phyloP scores from a whole-genome alignment of 768 basidiomycete genomes.

The Podaxis mareebaensis region DNA sequence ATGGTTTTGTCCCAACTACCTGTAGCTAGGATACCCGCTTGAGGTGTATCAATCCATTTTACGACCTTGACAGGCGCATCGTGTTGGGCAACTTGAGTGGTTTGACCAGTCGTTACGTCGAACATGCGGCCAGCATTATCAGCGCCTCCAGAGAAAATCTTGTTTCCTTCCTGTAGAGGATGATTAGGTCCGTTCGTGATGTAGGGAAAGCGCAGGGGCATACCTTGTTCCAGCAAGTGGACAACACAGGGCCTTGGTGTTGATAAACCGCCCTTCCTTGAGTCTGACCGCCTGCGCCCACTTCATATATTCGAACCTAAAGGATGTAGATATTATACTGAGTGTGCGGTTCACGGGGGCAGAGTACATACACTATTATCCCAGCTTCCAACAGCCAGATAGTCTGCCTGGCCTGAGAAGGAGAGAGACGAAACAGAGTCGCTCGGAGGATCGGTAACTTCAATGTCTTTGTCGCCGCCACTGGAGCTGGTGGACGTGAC shows the following conservation, averaged over 20 bases:
- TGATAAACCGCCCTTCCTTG: constrained; percentile 89
- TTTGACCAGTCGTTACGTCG: constrained; percentile 81
- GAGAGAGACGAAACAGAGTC: constrained; percentile 87
- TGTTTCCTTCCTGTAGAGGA: constrained; percentile 73
- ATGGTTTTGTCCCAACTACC: constrained; percentile 99
- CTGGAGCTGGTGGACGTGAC: constrained; percentile 36
- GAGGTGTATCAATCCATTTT: constrained; percentile 76
- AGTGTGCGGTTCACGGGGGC: not conserved
- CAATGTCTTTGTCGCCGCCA: constrained; percentile 71
- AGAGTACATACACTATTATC: constrained; percentile 76
- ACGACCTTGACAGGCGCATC: constrained; percentile 87
- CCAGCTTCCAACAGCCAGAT: constrained; percentile 93
- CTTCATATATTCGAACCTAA: constrained; percentile 92
- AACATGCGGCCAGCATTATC: constrained; percentile 96
- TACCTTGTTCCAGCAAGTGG: constrained; percentile 91
- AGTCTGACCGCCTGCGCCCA: constrained; percentile 75
- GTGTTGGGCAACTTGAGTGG: constrained; percentile 85
- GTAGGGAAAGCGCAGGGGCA: constrained; percentile 22
- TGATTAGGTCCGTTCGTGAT: constrained; percentile 13
- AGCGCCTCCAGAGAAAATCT: constrained; percentile 89
- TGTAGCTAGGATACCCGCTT: constrained; percentile 78
- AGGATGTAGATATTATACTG: constrained; percentile 18
- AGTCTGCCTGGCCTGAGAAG: constrained; percentile 85
- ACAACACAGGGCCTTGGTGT: constrained; percentile 89
- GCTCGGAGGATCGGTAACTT: constrained; percentile 75